Conservation (phyloP, 2,329 filamentous ascomycete genomes). For the Fusarium sp. region DNA sequence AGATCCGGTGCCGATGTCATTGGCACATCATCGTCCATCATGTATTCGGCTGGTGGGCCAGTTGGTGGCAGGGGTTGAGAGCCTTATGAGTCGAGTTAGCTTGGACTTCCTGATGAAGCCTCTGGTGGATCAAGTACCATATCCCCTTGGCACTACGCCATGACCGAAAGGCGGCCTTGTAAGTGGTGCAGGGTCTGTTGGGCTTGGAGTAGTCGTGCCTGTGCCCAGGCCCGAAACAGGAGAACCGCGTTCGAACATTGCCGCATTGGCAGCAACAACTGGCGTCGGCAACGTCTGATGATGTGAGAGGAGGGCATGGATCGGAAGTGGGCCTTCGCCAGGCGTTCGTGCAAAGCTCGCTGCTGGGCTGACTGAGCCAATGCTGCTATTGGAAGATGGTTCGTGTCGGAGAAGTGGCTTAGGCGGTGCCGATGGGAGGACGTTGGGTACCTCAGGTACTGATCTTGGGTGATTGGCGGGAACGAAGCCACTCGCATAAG, state of each 20-base stretch:
- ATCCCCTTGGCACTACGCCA: constrained; percentile 50
- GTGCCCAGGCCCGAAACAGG: constrained; percentile 38
- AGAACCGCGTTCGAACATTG: constrained; percentile 41
- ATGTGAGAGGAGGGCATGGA: constrained; percentile 65
- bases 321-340: constrained; percentile 66
- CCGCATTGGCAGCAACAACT: constrained; percentile 18
- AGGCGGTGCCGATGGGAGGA: constrained; percentile 47
- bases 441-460: constrained; percentile 44
- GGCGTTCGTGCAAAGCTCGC: constrained; percentile 57
- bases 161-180: constrained; percentile 41
- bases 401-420: constrained; percentile 61
- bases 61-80: constrained; percentile 53
- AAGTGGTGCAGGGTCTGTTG: constrained; percentile 41
- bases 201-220: constrained; percentile 43
- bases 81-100: constrained; percentile 52
- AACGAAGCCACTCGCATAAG: constrained; percentile 49
- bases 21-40: constrained; percentile 50
- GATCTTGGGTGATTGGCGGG: constrained; percentile 51
- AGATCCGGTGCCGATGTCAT: constrained; percentile 49
- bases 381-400: constrained; percentile 60
- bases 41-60: constrained; percentile 50
- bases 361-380: constrained; percentile 58
- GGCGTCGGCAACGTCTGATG: constrained; percentile 52
- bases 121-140: constrained; percentile 52
- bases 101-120: constrained; percentile 36